Base-by-base conservation (phyloP, 1,139 yeast species). In the Yamadazyma sp. region DNA sequence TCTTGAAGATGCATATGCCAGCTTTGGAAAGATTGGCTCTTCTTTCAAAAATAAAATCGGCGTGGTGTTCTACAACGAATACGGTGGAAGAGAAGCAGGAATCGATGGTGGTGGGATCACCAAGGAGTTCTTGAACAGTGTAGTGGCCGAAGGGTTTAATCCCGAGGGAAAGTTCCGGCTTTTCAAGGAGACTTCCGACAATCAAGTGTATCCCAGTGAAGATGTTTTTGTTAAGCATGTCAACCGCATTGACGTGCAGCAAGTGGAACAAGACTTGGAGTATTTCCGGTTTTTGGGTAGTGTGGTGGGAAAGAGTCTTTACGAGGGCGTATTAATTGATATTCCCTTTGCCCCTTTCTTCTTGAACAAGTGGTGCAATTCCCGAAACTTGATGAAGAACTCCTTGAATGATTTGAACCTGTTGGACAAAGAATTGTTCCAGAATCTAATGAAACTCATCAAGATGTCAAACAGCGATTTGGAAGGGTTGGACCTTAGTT, bases 101-200 rank as follows among this genome's bases (percentile, higher is more conserved):
- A 84, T 92, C 38, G 98, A 92, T 60, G 98, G 98, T 3, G 98
- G 98, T 9, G 98, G 98, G 2, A 69, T 92, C 16, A 90, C 97
- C 0, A 90, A 92, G 57, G 98, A 92, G 53, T 82, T 92, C 48
- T 64, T 92, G 39, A 88, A 92, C 2, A 70, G 84, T 35, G 82
- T 88, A 0, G 78, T 84, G 1, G 67, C 67, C 8, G 88, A 85
- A 47, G 95, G 87, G 0, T 86, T 90, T 48, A 46, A 63, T 54
- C 56, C 76, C 41, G 38, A 59, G 40, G 34, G 65, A 56, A 39
- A 56, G 54, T 80, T 84, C 46, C 46, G 44, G 9, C 48, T 70
- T 9, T 69, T 70, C 50, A 64, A 64, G 43, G 76, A 72, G 34
- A 75, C 81, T 4, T 43, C 53, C 2, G 67, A 67, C 2, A 67